Base-by-base conservation (phyloP, 768 basidiomycete genomes). In the Nevesoporus exiguus region DNA sequence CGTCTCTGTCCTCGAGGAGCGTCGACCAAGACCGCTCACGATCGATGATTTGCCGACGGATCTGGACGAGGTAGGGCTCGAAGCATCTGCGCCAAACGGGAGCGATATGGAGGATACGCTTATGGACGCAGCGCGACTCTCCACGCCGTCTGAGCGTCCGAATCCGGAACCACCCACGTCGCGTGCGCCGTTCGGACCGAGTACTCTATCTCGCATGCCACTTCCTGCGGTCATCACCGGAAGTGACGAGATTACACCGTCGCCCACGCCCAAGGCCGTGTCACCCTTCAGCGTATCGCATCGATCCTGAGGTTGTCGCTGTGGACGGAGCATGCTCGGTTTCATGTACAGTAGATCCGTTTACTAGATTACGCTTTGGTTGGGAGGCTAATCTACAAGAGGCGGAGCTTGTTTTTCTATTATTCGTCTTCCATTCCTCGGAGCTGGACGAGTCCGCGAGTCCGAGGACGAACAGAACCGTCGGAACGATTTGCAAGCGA, bases 141-240 rank as follows among this genome's bases (percentile, higher is more conserved):
- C 51, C 48, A 86, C 84, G 1, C 84, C 84, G 0, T 68, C 73
- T 24, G 75, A 72, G 1, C 83, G 81, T 2, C 75, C 75, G 51
- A 84, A 84, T 51, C 83, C 83, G 5, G 80, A 84, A 54, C 81
- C 82, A 3, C 83, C 82, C 8, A 70, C 74, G 10, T 75, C 67
- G 37, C 69, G 76, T 19, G 84, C 83, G 11, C 68, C 70, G 31
- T 45, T 64, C 46, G 62, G 59, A 5, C 80, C 81, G 0, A 74
- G 71, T 47, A 74, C 77, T 22, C 63, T 63, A 25, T 67, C 62
- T 7, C 72, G 70, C 52, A 67, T 71, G 51, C 62, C 64, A 0
- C 66, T 74, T 8, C 72, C 77, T 37, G 71, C 76, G 0, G 60
- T 77, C 52, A 68, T 74, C 33, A 72, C 77, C 24, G 74, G 74